A percentile compares a stretch with the other conserved stretches of the same genome.
Conservation (phyloP, 768 basidiomycete species). For the Termitomyces sp. region DNA sequence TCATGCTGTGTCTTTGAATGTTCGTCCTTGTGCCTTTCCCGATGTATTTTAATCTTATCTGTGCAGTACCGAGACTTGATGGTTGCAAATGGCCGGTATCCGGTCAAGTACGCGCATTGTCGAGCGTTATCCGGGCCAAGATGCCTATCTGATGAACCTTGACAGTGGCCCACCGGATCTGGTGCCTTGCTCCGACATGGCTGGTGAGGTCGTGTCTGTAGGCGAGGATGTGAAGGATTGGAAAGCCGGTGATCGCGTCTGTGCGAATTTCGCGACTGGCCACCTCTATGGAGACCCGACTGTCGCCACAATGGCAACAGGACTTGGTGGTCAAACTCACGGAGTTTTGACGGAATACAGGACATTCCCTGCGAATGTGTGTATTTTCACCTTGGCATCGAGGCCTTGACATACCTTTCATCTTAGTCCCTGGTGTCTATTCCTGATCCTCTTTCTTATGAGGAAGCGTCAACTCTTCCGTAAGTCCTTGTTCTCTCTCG, state of each 20-base stretch:
- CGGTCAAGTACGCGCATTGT: conserved; percentile 18
- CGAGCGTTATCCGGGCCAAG: background rate
- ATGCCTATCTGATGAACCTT: background rate
- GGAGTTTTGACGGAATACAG: conserved; percentile 53
- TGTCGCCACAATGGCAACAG: conserved; percentile 24
- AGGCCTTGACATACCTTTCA: background rate
- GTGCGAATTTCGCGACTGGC: conserved; percentile 44
- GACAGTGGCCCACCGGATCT: conserved; percentile 16
- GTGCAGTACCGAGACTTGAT: conserved; percentile 44
- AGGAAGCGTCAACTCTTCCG: conserved; percentile 62
- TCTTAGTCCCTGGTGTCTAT: conserved; percentile 41
- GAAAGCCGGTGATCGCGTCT: conserved; percentile 53
- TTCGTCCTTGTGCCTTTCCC: conserved; percentile 9
- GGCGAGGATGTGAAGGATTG: conserved; percentile 38
- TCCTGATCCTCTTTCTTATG: conserved; percentile 52
- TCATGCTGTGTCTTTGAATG: conserved; percentile 52
- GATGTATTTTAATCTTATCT: background rate
- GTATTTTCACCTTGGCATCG: background rate
- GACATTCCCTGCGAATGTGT: conserved; percentile 40
- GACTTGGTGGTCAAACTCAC: conserved; percentile 41
- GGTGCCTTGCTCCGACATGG: conserved; percentile 44
- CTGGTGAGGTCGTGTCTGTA: conserved; percentile 49
- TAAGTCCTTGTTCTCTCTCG: conserved; percentile 15
- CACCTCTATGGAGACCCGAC: conserved; percentile 40
- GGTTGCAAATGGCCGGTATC: conserved; percentile 33